Base-by-base conservation (phyloP, 1,139 yeast genomes). In the Yamadazyma spencermartinsiae region DNA sequence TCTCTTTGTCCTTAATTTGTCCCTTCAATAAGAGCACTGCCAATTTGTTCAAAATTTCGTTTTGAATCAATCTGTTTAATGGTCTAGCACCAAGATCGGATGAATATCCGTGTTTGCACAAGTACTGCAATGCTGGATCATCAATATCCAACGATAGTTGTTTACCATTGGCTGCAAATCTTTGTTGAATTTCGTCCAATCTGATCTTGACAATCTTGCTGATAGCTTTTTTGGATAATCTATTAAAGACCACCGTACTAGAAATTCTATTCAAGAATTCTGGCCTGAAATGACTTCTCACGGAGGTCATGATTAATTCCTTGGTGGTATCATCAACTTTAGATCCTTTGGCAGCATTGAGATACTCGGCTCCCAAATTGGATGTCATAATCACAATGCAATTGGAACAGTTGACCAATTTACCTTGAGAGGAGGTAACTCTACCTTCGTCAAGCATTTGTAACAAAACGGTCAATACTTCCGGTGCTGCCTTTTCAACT, bases 401-500 rank as follows among this genome's bases (percentile, higher is more conserved):
- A 65, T 92, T 92, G 39, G 97, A 83, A 51, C 96, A 89, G 65
- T 90, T 90, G 51, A 94, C 85, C 25, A 88, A 80, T 56, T 90
- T 89, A 56, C 98, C 98, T 58, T 86, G 89, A 37, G 96, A 88
- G 17, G 96, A 85, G 18, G 97, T 87, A 41, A 94, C 82, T 65
- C 96, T 82, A 56, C 98, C 99, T 63, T 94, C 99, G 58, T 94
- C 99, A 46, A 92, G 73, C 63, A 92, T 80, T 61, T 92, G 98
- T 52, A 92, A 74, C 54, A 92, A 73, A 15, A 92, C 82, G 4
- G 96, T 94, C 61, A 92, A 74, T 2, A 94, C 98, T 61, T 92
- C 98, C 1, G 98, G 98, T 2, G 96, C 96, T n/a, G 98, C 99
- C 66, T 92, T 92, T 59, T 92, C 98, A 41, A 92, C 95, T 66